Percentiles rank a stretch among this genome's conserved stretches.
Evolutionary conservation across 257 asterid genomes (phyloP).

Genomic region (Dorcoceras hygrometricum): DNA sequence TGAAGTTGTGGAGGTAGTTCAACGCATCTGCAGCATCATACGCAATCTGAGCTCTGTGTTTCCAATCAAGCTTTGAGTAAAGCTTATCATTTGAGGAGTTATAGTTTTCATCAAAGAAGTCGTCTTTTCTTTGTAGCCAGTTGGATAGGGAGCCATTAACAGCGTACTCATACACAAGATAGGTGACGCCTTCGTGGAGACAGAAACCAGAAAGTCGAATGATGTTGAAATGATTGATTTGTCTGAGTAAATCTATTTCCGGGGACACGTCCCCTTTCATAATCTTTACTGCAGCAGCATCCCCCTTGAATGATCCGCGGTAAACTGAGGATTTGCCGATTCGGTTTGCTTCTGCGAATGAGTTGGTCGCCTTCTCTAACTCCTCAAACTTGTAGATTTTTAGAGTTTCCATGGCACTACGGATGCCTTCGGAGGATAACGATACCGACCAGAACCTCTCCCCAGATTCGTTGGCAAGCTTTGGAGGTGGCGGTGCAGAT

Average conservation of each 20-base stretch:
- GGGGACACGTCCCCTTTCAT: slow-evolving; percentile 48
- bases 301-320: slow-evolving; percentile 50
- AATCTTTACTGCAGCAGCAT: slow-evolving; percentile 51
- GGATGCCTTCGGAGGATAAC: slow-evolving; percentile 32
- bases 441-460: slow-evolving; percentile 32
- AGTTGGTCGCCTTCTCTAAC: slow-evolving; percentile 43
- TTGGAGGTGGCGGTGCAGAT: slow-evolving; percentile 23
- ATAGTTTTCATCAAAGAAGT: background rate
- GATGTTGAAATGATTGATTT: slow-evolving; percentile 52
- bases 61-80: slow-evolving; percentile 39
- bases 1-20: slow-evolving; percentile 62
- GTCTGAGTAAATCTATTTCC: slow-evolving; percentile 46
- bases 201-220: slow-evolving; percentile 59
- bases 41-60: slow-evolving; percentile 52
- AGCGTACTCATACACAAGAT: slow-evolving; percentile 60
- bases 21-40: slow-evolving; percentile 55
- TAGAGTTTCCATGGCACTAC: slow-evolving; percentile 39
- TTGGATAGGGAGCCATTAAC: slow-evolving; percentile 43
- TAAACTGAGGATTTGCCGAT: slow-evolving; percentile 48
- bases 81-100: background rate
- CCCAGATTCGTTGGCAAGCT: slow-evolving; percentile 21
- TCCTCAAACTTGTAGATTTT: slow-evolving; percentile 47
- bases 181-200: slow-evolving; percentile 49
- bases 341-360: slow-evolving; percentile 40
- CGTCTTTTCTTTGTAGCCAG: slow-evolving; percentile 34